phyloP scores from a whole-genome alignment of 2,329 filamentous ascomycete genomes.

The Coniochaeta sp. region DNA sequence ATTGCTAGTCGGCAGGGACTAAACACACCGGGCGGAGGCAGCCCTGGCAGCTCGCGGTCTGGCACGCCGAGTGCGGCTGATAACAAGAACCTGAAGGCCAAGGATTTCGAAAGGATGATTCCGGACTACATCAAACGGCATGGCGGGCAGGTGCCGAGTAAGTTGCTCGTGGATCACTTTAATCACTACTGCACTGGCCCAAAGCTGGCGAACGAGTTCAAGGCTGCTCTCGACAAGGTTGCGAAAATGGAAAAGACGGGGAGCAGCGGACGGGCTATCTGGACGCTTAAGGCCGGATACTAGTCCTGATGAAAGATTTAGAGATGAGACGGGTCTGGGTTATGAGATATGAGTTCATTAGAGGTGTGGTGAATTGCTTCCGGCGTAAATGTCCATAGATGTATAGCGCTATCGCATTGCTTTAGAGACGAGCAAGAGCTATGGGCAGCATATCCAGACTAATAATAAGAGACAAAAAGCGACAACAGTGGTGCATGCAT shows the following conservation, averaged over 20 bases:
- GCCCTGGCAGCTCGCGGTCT: conserved; percentile 36
- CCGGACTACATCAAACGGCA: conserved; percentile 71
- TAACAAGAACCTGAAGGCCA: conserved; percentile 35
- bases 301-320: neutral
- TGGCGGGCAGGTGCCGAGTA: conserved; percentile 70
- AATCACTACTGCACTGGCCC: conserved; percentile 67
- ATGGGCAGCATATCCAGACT: neutral
- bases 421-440: neutral
- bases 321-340: neutral
- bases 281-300: conserved; percentile 35
- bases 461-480: neutral
- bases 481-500: neutral
- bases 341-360: too few relatives aligned
- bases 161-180: conserved; percentile 86
- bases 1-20: conserved; percentile 50
- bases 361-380: too few relatives aligned
- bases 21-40: conserved; percentile 24
- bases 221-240: conserved; percentile 68
- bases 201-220: conserved; percentile 70
- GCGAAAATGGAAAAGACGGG: conserved; percentile 60
- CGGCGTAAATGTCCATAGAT: neutral
- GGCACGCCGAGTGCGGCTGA: conserved; percentile 29
- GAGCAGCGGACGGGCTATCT: conserved; percentile 44
- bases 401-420: neutral
- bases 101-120: conserved; percentile 65